A percentile compares a stretch with the other conserved stretches of the same genome.
Evolutionary conservation across 768 basidiomycete genomes (phyloP).

Genomic region (Leccinum ochraceum): DNA sequence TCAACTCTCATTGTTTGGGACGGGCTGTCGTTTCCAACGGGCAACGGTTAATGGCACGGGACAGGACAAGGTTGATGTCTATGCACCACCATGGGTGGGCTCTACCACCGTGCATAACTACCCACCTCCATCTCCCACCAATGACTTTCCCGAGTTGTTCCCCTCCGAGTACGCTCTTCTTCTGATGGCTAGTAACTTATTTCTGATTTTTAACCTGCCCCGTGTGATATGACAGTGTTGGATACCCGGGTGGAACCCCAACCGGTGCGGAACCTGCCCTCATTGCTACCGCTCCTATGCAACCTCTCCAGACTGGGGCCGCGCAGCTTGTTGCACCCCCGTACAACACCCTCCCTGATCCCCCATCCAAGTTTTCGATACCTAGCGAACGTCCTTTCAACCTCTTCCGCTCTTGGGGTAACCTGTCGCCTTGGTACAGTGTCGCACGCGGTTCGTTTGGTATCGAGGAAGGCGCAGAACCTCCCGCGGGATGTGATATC

Average conservation of each 20-base stretch:
- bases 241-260: slow-evolving; percentile 75
- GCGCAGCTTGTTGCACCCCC: slow-evolving; percentile 61
- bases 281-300: slow-evolving; percentile 73
- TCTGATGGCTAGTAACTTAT: not conserved
- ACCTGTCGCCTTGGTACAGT: slow-evolving; percentile 85
- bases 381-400: slow-evolving; percentile 49
- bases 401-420: slow-evolving; percentile 80
- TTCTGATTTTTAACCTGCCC: not conserved
- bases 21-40: slow-evolving; percentile 32
- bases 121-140: slow-evolving; percentile 75
- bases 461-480: slow-evolving; percentile 66
- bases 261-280: slow-evolving; percentile 78
- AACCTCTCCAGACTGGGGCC: slow-evolving; percentile 74
- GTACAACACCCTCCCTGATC: slow-evolving; percentile 25
- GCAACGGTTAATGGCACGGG: not conserved
- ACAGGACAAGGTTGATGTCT: slow-evolving; percentile 28
- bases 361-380: slow-evolving; percentile 1
- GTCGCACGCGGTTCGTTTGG: slow-evolving; percentile 67
- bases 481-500: slow-evolving; percentile 67
- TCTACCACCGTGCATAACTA: slow-evolving; percentile 68
- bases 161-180: slow-evolving; percentile 48
- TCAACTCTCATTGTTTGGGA: slow-evolving; percentile 45
- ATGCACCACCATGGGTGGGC: slow-evolving; percentile 70
- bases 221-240: slow-evolving; percentile 42
- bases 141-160: slow-evolving; percentile 69